These are phyloP conservation scores for Massariosphaeria phaeospora DNA, from an alignment of 495 filamentous ascomycete genomes.

Conservation along the genomic window DNA sequence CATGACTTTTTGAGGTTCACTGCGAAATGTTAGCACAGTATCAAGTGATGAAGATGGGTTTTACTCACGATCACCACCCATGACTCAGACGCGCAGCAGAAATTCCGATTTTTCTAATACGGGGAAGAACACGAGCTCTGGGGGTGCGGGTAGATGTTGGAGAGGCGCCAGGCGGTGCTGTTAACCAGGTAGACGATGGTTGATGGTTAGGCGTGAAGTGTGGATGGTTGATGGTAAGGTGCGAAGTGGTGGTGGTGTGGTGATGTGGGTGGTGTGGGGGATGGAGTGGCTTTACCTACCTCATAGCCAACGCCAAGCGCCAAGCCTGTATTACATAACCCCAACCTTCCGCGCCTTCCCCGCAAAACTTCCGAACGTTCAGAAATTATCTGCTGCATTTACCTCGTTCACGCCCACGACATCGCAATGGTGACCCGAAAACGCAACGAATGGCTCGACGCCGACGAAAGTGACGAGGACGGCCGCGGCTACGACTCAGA, in stretches of 20 bases:
- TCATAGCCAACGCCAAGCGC: slow-evolving; percentile 7
- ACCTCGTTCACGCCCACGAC: background rate
- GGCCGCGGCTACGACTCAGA: slow-evolving; percentile 67
- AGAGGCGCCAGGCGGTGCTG: background rate
- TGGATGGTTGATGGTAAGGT: background rate
- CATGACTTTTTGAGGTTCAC: slow-evolving; percentile 81
- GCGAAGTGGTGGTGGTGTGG: background rate
- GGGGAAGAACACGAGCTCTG: background rate
- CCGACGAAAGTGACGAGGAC: slow-evolving; percentile 55
- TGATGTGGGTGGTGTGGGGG: background rate
- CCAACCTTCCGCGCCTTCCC: background rate
- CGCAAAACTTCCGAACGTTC: too few relatives aligned
- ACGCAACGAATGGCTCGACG: slow-evolving; percentile 71
- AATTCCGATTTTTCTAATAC: background rate
- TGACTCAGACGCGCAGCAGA: slow-evolving; percentile 33
- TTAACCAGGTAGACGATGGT: background rate
- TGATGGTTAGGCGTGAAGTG: background rate
- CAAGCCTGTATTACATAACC: background rate
- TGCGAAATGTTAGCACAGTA: too few relatives aligned
- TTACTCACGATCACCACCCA: slow-evolving; percentile 37
- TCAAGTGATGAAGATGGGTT: too few relatives aligned
- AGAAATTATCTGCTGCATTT: too few relatives aligned
- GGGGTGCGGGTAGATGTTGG: background rate
- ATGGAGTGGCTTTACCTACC: background rate
- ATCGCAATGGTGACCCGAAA: slow-evolving; percentile 60